Base-by-base conservation (phyloP, 2,329 filamentous ascomycete species). In the Penicillium sp. region DNA sequence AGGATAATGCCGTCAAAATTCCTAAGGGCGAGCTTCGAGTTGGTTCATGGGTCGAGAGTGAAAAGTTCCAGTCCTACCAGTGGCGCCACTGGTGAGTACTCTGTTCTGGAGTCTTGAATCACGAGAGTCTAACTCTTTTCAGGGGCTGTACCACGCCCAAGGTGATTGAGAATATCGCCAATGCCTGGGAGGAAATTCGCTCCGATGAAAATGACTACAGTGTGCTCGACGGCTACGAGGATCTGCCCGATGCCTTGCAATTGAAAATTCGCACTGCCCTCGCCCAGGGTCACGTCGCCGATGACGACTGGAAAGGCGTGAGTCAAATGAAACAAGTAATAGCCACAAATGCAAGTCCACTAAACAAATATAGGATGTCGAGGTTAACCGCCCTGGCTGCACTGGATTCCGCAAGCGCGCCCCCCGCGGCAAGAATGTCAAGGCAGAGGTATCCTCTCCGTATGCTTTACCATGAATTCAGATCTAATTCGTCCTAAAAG, bases 291-390 rank as follows among this genome's bases (percentile, higher is more conserved):
- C 89, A 94, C 64, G 87, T 97, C 63, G 87, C 88, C 61, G 81
- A 90, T 39, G 86, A 89, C 47, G 93, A 96, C 63, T 96, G 90
- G 85, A 93, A 87, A 31, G 90, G 90, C 12, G 91, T 95, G 81
- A 75, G 88, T 62, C 16, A 21, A 39, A 13, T 18, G 10, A 13
- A 39, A 21, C 16, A 39, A 21, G 18, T 6, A 21, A 6, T 2
- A 21, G 4, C 10, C 36, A 12, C 18, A 10, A 39, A 28, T 26
- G 23, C 5, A 42, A 26, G n/a, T 26, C n/a, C 18, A 23, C 51
- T 47, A 38, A 51, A 46, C 42, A 13, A 13, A 46, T 10, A 46
- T 4, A 94, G 89, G 89, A 95, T 60, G 76, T 83, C 3, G 87
- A 88, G 65, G 82, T 84, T 74, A 95, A 94, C 68, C 79, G 81